Evolutionary conservation across 1,284 basidiomycete species (phyloP), one percentile per base, ranked within the genome.

Genomic region (Inonotus hispidus): DNA sequence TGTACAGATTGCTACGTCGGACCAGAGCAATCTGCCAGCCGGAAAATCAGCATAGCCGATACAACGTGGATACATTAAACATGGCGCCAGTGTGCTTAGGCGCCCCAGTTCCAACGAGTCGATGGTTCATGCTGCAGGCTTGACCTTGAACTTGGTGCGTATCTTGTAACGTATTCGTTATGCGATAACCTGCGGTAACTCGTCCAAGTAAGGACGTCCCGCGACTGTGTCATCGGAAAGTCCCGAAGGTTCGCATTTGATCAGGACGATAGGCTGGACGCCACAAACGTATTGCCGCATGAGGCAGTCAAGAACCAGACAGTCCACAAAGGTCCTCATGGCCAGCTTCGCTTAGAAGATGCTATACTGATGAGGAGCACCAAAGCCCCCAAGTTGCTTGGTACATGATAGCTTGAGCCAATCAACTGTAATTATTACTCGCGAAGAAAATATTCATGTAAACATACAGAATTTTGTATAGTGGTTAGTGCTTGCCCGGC

Each of bases 281-380:
- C 41, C 41, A 43, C 50, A 52, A 35, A 52, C 50, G 50, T 52
- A 52, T 35, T 52, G 25, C 50, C 50, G 50, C 50, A n/a, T 27
- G 45, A 23, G 19, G 16, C 11, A 43, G 41, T 16, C 41, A 43
- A 21, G 19, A n/a, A 43, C n/a, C 41, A 21, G 41, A 16, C 6
- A n/a, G 16, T 43, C 6, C 4, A 14, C 16, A 6, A 43, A 21
- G 3, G 41, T 6, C 16, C 41, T 43, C 41, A 43, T 43, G 41
- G 41, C 7, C 6, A 16, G n/a, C 19, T 43, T 21, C 41, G 19
- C 41, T 43, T 16, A 43, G 41, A 43, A 43, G 16, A 16, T 43
- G n/a, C 41, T 16, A 43, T 43, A 43, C 19, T 21, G 41, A 43
- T 43, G 19, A 43, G n/a, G 41, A 10, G 3, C 32, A 32, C 4